Percentiles rank a stretch among this genome's conserved stretches.
Evolutionary conservation across 139 green algal genomes (phyloP).

Genomic region (Tetradesmus lagerheimii): DNA sequence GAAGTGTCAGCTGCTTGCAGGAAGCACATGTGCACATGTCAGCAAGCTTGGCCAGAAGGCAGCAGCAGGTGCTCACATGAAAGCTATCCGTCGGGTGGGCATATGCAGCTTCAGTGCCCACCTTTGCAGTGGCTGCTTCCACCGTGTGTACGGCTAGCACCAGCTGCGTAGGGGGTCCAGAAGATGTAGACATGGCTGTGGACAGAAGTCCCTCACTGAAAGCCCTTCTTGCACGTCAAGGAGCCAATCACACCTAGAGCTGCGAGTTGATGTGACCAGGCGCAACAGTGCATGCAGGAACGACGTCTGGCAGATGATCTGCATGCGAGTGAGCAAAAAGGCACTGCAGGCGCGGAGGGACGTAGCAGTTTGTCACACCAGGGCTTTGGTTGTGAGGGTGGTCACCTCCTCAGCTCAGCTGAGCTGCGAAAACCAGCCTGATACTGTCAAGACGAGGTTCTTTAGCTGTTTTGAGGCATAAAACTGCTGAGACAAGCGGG

Average conservation of each 20-base stretch:
- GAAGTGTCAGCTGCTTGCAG: neutral
- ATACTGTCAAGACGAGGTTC: no score
- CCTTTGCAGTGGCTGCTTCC: conserved; percentile 38
- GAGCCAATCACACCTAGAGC: neutral
- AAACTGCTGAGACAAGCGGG: neutral
- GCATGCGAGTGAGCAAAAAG: neutral
- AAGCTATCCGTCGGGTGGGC: conserved; percentile 31
- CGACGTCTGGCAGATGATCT: neutral
- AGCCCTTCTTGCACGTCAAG: neutral
- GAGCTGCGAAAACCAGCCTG: neutral
- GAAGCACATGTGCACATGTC: neutral
- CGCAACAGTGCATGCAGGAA: neutral
- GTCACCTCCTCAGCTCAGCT: no score
- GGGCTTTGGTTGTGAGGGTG: neutral
- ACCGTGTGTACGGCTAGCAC: conserved; percentile 49
- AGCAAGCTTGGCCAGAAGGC: neutral
- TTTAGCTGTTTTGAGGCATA: no score
- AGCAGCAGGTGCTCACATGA: conserved; percentile 12
- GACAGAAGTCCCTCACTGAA: neutral
- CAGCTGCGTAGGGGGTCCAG: conserved; percentile 30
- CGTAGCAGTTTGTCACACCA: neutral
- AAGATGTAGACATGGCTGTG: neutral
- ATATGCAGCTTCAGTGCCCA: conserved; percentile 8
- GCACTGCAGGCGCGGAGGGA: neutral
- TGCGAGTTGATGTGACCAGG: neutral